Base-by-base conservation (phyloP, 176 grass and related monocot species). In the Ensete glaucum region DNA sequence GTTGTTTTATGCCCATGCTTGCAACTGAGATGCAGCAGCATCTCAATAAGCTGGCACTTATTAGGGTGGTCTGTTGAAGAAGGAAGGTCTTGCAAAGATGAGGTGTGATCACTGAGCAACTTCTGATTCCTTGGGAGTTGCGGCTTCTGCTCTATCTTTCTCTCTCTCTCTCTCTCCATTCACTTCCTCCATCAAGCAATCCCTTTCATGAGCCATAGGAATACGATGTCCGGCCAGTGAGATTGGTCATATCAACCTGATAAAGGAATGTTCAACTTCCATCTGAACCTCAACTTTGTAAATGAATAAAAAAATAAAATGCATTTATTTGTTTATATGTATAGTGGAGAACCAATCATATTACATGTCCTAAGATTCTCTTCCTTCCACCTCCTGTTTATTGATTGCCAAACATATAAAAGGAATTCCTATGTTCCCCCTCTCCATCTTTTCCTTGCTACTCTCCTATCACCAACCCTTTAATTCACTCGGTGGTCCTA, bases 251-350 rank as follows among this genome's bases (percentile, higher is more conserved):
- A 25, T 9, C 24, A 29, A 26, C 26, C 63, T 26, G 24, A 65
- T 65, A 65, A 65, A 65, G 22, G 63, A 65, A 65, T 65, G 23
- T 65, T 65, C 63, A 65, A 20, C 63, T 65, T 65, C 63, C 63
- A 65, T 26, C 21, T 27, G 6, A 65, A 26, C 63, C 63, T 65
- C 9, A 65, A 26, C n/a, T 65, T 24, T 65, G 21, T 70, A 43
- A 50, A n/a, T n/a, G n/a, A 23, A 23, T 23, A 23, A 23, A 15
- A 2, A 50, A 2, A 50, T 9, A 19, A 49, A 49, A 70, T n/a
- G 1, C 5, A 43, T 34, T 3, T 29, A 29, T 29, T 2, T 29
- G 3, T 29, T 29, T 29, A n/a, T 19, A 64, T 26, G 21, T 24
- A 12, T 26, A 24, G 11, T 11, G 22, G 16, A n/a, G 43, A 2